Evolutionary conservation across 805 yeast species (phyloP), one percentile per base, ranked within the genome.

Genomic region (Helenozyma rhizophorensis): DNA sequence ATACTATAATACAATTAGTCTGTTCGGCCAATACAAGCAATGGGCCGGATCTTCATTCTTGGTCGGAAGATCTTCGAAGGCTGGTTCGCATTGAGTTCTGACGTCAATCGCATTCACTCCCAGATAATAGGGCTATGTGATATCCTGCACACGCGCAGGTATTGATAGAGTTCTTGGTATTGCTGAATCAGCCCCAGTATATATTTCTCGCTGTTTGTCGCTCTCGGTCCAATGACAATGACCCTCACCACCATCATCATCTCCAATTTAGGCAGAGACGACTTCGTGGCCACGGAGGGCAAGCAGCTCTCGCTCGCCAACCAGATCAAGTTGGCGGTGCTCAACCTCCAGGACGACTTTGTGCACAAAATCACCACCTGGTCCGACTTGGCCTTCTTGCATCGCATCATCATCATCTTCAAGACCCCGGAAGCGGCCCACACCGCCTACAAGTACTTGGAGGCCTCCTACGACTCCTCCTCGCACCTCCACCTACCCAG

Each of bases 311-410:
- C 68, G n/a, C 48, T 62, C 13, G 67, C 53, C 9, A 67, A 61
- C 41, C 52, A 50, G 36, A 50, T 66, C 28, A 66, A 65, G 38
- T 36, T 56, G 21, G 46, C 51, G 6, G 47, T 63, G 2, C 43
- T 62, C 17, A 60, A 57, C 30, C 38, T 53, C 14, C 36, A 12
- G 9, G 32, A 22, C 3, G 52, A 48, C 25, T 54, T 50, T 35
- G 32, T 58, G 19, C 48, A 49, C 27, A 45, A 50, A 21, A 60
- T 65, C 21, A 38, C 46, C 25, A 50, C 60, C 43, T 66, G 70
- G 70, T 56, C 65, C 15, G 57, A 53, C 25, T 43, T 66, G 25
- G 60, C 70, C n/a, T 62, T 58, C 28, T 50, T 66, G 31, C 51
- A 45, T 34, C 40, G 72, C 21, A 50, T 61, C n/a, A 56, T 65